These are phyloP conservation scores for Leishmania turanica DNA, from an alignment of 208 protist genomes.

Conservation along the genomic window DNA sequence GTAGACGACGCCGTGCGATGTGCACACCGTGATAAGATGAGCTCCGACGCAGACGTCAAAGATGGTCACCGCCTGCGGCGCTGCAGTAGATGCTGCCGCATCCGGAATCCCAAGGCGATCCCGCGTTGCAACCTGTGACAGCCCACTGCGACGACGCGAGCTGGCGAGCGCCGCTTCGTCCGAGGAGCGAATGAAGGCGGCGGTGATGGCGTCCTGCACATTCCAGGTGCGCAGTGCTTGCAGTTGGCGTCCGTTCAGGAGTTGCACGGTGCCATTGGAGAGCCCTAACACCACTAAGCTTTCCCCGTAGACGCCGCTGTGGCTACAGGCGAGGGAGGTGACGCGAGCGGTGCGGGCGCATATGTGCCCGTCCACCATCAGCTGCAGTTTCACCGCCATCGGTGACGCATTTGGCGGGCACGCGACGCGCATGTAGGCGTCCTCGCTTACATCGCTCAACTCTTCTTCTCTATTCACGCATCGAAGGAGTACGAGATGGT, in stretches of 20 bases:
- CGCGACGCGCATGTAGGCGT: too few relatives aligned
- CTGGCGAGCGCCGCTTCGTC: not conserved
- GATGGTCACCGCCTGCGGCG: not conserved
- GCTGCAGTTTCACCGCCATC: conserved; percentile 6
- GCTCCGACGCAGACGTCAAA: conserved; percentile 37
- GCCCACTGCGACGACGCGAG: not conserved
- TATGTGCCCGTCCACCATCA: conserved; percentile 73
- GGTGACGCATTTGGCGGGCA: not conserved
- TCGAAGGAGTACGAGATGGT: conserved; percentile 29
- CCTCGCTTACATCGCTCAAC: not conserved
- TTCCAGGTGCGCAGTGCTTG: conserved; percentile 25
- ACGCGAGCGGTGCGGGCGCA: conserved; percentile 27
- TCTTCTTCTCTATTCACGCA: not conserved
- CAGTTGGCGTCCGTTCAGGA: conserved; percentile 63
- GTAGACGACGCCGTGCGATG: conserved; percentile 35
- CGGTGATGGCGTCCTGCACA: conserved; percentile 5
- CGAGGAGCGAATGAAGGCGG: not conserved
- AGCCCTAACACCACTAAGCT: conserved; percentile 58
- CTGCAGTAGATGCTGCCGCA: not conserved
- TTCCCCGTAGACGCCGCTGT: conserved; percentile 36
- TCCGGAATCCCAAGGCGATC: conserved; percentile 5
- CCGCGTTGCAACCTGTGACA: not conserved
- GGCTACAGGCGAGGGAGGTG: conserved; percentile 43
- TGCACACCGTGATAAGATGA: conserved; percentile 36
- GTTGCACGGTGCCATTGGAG: conserved; percentile 58